phyloP scores from a whole-genome alignment of 2,329 filamentous ascomycete genomes.

The Neurospora crassa region DNA sequence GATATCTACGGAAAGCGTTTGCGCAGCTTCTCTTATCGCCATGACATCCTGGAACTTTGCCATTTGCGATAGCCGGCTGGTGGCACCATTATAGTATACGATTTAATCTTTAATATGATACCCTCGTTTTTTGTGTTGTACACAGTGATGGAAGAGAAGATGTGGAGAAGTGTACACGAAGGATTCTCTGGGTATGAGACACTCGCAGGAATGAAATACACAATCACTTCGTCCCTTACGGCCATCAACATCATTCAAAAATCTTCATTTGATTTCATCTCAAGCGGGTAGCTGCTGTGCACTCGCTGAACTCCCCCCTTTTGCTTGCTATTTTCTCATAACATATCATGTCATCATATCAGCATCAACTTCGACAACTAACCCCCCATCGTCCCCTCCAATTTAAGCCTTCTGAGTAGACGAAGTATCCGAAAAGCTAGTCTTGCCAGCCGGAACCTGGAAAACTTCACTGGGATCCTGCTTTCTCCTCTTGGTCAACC shows the following conservation, averaged over 20 bases:
- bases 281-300: background rate
- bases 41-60: slow-evolving; percentile 55
- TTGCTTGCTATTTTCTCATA: background rate
- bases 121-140: background rate
- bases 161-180: background rate
- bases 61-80: slow-evolving; percentile 20
- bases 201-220: background rate
- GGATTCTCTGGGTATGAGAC: background rate
- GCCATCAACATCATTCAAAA: background rate
- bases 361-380: background rate
- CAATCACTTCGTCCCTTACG: background rate
- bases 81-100: background rate
- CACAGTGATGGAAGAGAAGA: background rate
- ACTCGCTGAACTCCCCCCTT: background rate
- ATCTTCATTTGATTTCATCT: background rate
- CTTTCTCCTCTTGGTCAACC: slow-evolving; percentile 34
- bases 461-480: background rate
- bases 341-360: background rate
- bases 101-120: background rate
- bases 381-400: background rate
- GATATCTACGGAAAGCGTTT: slow-evolving; percentile 73
- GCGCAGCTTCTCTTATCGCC: slow-evolving; percentile 63
- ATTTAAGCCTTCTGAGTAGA: background rate
- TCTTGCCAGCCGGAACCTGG: background rate
- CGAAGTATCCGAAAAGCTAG: background rate